Base-by-base conservation (phyloP, 2,329 filamentous ascomycete species). In the Arthrobotrys conoides region DNA sequence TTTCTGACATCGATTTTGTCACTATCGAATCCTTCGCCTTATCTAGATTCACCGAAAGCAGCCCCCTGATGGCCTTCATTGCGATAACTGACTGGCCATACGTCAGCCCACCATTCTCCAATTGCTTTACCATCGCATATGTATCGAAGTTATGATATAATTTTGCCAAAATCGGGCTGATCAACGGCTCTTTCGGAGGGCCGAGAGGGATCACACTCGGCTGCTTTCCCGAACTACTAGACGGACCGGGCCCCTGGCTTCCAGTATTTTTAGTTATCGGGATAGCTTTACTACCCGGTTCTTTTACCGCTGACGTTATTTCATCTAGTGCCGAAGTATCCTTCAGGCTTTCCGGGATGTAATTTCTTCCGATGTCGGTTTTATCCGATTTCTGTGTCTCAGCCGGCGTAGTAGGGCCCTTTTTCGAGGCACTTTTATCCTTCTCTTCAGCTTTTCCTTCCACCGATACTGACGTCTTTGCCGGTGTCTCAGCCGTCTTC, bases 1-100 rank as follows among this genome's bases (percentile, higher is more conserved):
- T 99, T 83, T 98, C 95, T 44, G 97, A 92, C 82, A 97, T 93
- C 53, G 91, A 93, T 85, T 97, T 97, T 84, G 91, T 93, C 10
- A 97, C 92, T 8, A 98, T 87, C 1, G 90, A 92, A 59, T 90
- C 88, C 83, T 92, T 91, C 57, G 96, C 96, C 14, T 94, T 87
- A 71, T 93, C 90, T 73, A 98, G 87, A 83, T 98, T 96, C 20
- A 90, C 87, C 9, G 91, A 90, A 14, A 99, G 86, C 63, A 96
- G 87, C 2, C 88, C 88, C 22, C 95, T 90, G 71, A 98, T 90
- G 5, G 92, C 93, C 86, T 98, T 98, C 96, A 99, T 99, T 65
- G 93, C 87, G 5, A 91, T 93, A 64, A 94, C 90, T 27, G 93
- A 90, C 84, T 97, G 95, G 0, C 87, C 88, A 53, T 89, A 87